phyloP scores from a whole-genome alignment of 2,329 filamentous ascomycete species.

The Mariannaea sp. region DNA sequence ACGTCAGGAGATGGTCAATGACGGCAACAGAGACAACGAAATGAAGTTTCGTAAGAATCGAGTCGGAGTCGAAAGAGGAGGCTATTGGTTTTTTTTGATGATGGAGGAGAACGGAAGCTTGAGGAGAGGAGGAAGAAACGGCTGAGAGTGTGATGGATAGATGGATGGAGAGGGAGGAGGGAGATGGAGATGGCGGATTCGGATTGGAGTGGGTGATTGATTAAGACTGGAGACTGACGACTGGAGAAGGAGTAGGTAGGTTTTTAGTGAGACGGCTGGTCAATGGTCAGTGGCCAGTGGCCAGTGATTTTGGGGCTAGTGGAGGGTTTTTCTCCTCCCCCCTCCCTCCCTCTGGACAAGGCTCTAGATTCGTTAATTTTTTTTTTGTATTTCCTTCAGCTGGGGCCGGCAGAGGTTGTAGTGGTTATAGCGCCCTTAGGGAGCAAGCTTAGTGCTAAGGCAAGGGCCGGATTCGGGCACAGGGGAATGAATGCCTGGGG shows the following conservation, averaged over 20 bases:
- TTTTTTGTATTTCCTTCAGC: background rate
- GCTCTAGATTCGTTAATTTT: no score
- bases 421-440: no score
- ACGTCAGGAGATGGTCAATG: conserved; percentile 7
- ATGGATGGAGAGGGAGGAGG: conserved; percentile 11
- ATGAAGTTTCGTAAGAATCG: background rate
- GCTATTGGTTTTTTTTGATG: conserved; percentile 3
- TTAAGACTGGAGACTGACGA: background rate
- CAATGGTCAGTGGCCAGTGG: background rate
- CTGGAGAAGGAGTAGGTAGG: background rate
- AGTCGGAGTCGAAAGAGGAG: conserved; percentile 5
- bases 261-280: background rate
- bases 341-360: no score
- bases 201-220: conserved; percentile 11
- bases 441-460: no score
- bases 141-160: conserved; percentile 14
- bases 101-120: conserved; percentile 2
- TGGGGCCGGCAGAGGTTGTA: background rate
- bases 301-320: background rate
- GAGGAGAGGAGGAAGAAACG: conserved; percentile 2
- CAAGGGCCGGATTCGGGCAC: no score
- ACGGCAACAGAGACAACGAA: conserved; percentile 3
- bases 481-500: no score
- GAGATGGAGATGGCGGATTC: conserved; percentile 14
- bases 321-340: background rate